A percentile compares a stretch with the other conserved stretches of the same genome.
phyloP scores from a whole-genome alignment of 768 basidiomycete genomes.

The Brasilioporus rufonigricans region DNA sequence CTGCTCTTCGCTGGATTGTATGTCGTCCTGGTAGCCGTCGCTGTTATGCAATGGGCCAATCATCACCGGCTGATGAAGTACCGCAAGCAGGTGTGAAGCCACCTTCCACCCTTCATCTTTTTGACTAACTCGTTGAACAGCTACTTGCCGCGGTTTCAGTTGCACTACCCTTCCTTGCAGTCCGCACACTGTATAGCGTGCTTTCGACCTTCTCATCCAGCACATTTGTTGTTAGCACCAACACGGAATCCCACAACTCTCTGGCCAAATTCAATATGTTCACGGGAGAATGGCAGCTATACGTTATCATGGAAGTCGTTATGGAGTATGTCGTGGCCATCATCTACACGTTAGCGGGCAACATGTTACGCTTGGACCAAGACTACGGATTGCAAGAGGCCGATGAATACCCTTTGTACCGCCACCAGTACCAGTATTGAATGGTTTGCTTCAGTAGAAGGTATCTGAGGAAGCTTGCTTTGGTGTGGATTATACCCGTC shows the following conservation, averaged over 20 bases:
- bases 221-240: slow-evolving; percentile 37
- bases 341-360: slow-evolving; percentile 40
- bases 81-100: slow-evolving; percentile 34
- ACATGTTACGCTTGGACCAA: slow-evolving; percentile 28
- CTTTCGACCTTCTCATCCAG: slow-evolving; percentile 53
- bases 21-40: slow-evolving; percentile 43
- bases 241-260: slow-evolving; percentile 22
- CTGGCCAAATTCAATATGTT: slow-evolving; percentile 57
- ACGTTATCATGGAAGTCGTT: slow-evolving; percentile 54
- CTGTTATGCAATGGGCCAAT: slow-evolving; percentile 51
- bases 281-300: slow-evolving; percentile 57
- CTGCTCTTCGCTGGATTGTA: slow-evolving; percentile 36
- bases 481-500: neutral
- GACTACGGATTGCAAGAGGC: slow-evolving; percentile 27
- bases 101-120: neutral
- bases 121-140: slow-evolving; percentile 34
- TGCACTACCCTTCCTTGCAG: slow-evolving; percentile 60
- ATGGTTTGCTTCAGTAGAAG: neutral
- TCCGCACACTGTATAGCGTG: slow-evolving; percentile 47
- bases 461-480: neutral
- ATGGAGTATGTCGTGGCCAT: slow-evolving; percentile 55
- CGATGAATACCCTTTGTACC: slow-evolving; percentile 36
- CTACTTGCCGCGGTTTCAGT: slow-evolving; percentile 52
- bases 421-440: slow-evolving; percentile 27
- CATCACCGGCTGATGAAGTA: slow-evolving; percentile 36